Conservation (phyloP, 495 filamentous ascomycete species). For the Bombardia bombarda region DNA sequence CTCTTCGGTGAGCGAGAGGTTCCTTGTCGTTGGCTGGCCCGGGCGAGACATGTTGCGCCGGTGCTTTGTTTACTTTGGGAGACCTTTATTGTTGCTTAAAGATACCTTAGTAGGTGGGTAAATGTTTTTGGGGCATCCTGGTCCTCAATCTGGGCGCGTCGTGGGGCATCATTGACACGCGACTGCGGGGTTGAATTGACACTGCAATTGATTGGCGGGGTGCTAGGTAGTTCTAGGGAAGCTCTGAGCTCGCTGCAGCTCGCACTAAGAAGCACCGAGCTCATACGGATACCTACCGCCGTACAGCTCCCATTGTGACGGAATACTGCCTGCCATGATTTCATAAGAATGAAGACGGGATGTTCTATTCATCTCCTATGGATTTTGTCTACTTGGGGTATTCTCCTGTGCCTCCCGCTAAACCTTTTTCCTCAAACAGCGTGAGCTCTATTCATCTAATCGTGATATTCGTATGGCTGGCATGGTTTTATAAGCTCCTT, state of each 20-base stretch:
- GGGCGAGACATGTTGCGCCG: constrained; percentile 33
- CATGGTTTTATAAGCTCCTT: not conserved
- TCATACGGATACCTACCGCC: too few species aligned
- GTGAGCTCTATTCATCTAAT: not conserved
- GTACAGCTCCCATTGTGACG: too few species aligned
- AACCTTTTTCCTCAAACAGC: not conserved
- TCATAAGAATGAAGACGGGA: too few species aligned
- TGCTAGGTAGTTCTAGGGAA: not conserved
- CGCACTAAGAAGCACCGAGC: too few species aligned
- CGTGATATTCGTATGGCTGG: too few species aligned
- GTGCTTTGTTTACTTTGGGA: constrained; percentile 4
- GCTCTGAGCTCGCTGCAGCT: too few species aligned
- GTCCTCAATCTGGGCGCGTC: too few species aligned
- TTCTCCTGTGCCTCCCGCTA: not conserved
- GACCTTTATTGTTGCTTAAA: not conserved
- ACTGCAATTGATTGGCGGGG: not conserved
- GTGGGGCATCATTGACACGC: not conserved
- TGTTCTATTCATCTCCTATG: not conserved
- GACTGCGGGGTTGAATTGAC: not conserved
- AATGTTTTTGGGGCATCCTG: too few species aligned
- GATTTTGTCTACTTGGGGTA: not conserved
- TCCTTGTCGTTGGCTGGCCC: constrained; percentile 47
- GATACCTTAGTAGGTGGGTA: too few species aligned
- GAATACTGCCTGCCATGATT: too few species aligned
- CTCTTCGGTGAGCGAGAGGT: constrained; percentile 82